phyloP scores from a whole-genome alignment of 208 protist genomes.

The Blastocrithidia nonstop region DNA sequence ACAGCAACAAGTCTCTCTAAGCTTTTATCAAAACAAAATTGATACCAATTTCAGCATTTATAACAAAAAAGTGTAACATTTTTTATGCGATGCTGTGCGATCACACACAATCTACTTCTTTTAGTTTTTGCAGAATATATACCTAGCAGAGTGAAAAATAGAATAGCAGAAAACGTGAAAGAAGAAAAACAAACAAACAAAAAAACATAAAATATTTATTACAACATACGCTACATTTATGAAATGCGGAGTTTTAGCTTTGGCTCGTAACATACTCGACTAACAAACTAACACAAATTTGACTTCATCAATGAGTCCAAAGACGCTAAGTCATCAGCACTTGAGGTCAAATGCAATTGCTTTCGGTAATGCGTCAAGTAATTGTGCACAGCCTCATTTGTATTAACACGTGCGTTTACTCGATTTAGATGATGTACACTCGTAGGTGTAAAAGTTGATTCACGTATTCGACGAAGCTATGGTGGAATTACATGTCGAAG shows the following conservation, averaged over 20 bases:
- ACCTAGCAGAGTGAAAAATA: background rate
- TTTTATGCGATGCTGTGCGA: background rate
- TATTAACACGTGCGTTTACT: no score
- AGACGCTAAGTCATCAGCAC: no score
- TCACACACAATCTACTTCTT: background rate
- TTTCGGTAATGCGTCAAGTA: no score
- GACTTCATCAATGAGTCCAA: no score
- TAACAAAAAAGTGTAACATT: background rate
- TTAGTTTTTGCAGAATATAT: background rate
- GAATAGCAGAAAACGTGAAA: background rate
- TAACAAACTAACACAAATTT: no score
- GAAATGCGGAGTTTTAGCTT: background rate
- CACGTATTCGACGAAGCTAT: no score
- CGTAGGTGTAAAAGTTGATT: no score
- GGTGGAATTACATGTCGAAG: no score
- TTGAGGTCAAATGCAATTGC: no score
- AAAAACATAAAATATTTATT: conserved; percentile 4
- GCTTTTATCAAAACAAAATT: conserved; percentile 1
- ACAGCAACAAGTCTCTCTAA: background rate
- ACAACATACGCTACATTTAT: background rate
- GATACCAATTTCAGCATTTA: conserved; percentile 3
- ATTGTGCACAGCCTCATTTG: no score
- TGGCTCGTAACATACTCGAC: no score
- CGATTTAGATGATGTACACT: no score
- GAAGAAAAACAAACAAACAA: conserved; percentile 3